Base-by-base conservation (phyloP, 2,329 filamentous ascomycete species). In the Diaporthe ampelina region DNA sequence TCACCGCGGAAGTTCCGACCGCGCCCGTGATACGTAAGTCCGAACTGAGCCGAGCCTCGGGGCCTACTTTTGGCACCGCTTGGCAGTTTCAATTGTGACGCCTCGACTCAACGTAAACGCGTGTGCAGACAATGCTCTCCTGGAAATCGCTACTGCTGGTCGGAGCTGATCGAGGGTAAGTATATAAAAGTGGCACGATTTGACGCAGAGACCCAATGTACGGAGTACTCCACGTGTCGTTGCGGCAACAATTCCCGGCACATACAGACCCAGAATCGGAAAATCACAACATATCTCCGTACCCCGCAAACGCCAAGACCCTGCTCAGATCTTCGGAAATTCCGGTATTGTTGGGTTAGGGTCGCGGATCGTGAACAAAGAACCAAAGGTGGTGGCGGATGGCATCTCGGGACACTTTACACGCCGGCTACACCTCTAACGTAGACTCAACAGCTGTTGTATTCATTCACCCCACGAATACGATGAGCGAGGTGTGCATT, bases 1-100 rank as follows among this genome's bases (percentile, higher is more conserved):
- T 45, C 19, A 72, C 37, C 43, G 52, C 24, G 37, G 43, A 45
- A 56, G 45, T 72, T 56, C 57, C 70, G 57, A 63, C 15, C 19
- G 37, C 21, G 40, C 17, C 56, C 43, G 54, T 21, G 69, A 67
- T 45, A 52, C 37, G 26, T 72, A 74, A 74, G 35, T 72, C 73
- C 69, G 69, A 45, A 35, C 52, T 56, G 48, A 13, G 69, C 69
- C 73, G 58, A 72, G 69, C 43, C 7, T 74, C 73, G 73, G 73
- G 4, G 21, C 17, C 69, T 72, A 74, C 52, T 74, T 74, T 52
- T 74, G 32, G 43, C 45, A 45, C 59, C 73, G 63, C 63, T 72
- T 48, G 40, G 54, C 43, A 63, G 15, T 63, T 15, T 10, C n/a
- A 54, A 37, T 24, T 15, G 45, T 35, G 63, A 54, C 48, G 26